A percentile compares a stretch with the other conserved stretches of the same genome.
Conservation (phyloP, 1,284 basidiomycete genomes). For the Exobasidium rhododendri region DNA sequence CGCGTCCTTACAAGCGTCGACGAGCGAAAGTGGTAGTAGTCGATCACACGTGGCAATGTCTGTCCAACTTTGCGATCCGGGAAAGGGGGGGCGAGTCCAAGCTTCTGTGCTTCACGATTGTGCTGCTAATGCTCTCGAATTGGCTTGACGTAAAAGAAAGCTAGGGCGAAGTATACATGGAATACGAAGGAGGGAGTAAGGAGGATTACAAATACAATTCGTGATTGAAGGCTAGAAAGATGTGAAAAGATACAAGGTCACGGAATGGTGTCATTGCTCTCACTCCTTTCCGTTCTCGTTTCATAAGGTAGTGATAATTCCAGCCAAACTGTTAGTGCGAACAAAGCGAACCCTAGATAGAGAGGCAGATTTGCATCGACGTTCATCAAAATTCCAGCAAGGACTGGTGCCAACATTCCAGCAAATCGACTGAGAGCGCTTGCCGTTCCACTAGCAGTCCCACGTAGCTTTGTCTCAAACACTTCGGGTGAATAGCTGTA, state of each 20-base stretch:
- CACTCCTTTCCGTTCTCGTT: too few relatives aligned
- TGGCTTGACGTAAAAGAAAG: too few relatives aligned
- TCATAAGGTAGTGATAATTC: conserved; percentile 3
- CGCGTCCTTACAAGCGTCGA: too few relatives aligned
- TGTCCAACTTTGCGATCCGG: too few relatives aligned
- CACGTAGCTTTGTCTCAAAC: conserved; percentile 42
- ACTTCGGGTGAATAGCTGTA: conserved; percentile 50
- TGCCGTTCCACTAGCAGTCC: conserved; percentile 44
- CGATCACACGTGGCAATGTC: too few relatives aligned
- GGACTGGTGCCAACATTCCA: conserved; percentile 46
- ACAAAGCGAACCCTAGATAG: conserved; percentile 5
- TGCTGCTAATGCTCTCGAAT: too few relatives aligned
- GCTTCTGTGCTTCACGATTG: too few relatives aligned
- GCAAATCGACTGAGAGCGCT: conserved; percentile 45
- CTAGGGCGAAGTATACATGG: too few relatives aligned
- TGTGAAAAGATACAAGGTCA: not conserved
- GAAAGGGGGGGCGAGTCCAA: too few relatives aligned
- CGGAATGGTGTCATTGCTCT: too few relatives aligned
- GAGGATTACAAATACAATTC: not conserved
- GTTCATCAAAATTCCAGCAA: conserved; percentile 22
- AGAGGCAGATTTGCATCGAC: conserved; percentile 9
- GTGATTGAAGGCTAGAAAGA: not conserved
- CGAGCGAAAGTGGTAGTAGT: too few relatives aligned
- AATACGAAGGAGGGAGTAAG: not conserved
- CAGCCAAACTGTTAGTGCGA: conserved; percentile 6